Evolutionary conservation across 2,329 filamentous ascomycete genomes (phyloP).

Genomic region (Xylaria arbuscula): DNA sequence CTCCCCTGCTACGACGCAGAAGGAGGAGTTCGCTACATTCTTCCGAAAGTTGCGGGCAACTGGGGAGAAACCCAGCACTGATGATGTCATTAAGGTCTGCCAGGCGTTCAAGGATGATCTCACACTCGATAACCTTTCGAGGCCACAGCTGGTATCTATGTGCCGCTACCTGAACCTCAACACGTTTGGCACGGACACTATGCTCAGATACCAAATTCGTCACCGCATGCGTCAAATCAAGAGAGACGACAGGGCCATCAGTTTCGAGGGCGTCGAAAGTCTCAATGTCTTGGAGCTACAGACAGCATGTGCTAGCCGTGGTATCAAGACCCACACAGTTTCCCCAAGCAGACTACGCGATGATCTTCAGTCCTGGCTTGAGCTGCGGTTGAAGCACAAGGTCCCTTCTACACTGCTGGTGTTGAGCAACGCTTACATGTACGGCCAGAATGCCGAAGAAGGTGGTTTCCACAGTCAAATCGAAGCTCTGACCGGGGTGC

Average conservation of each 20-base stretch:
- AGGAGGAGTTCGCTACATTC: slow-evolving; percentile 94
- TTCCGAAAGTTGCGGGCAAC: slow-evolving; percentile 96
- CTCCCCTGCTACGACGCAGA: slow-evolving; percentile 84
- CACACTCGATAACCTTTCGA: slow-evolving; percentile 94
- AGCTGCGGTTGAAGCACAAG: slow-evolving; percentile 90
- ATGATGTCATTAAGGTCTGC: slow-evolving; percentile 98
- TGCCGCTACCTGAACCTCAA: slow-evolving; percentile 98
- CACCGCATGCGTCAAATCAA: slow-evolving; percentile 99
- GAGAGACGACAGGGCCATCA: slow-evolving; percentile 94
- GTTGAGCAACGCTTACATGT: slow-evolving; percentile 97
- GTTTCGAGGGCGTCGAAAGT: slow-evolving; percentile 91
- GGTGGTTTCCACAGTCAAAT: slow-evolving; percentile 91
- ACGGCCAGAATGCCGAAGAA: slow-evolving; percentile 78
- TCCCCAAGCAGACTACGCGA: slow-evolving; percentile 88
- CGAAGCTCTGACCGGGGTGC: slow-evolving; percentile 88
- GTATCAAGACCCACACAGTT: slow-evolving; percentile 91
- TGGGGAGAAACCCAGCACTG: slow-evolving; percentile 85
- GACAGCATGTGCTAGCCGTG: slow-evolving; percentile 89
- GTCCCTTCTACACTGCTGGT: slow-evolving; percentile 97
- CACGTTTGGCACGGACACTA: slow-evolving; percentile 96
- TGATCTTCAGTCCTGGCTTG: slow-evolving; percentile 93
- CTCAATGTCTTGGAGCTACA: slow-evolving; percentile 95
- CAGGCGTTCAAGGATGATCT: slow-evolving; percentile 98
- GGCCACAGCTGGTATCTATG: slow-evolving; percentile 95
- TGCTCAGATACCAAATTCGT: slow-evolving; percentile 96